These are phyloP conservation scores for grape (Vitis vinifera) DNA, from an alignment of 164 flowering plant species.

Conservation along the genomic window ASM3070453v1 NC_081810.1:17757001-17757500, in stretches of 20 bases:
- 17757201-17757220: conserved; percentile 4
- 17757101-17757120: conserved; percentile 75
- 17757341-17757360: neutral
- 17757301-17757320: conserved; percentile 91
- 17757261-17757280: conserved; percentile 94
- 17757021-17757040: no score
- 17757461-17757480: no score
- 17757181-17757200: conserved; percentile 97
- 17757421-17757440: neutral
- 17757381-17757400: neutral
- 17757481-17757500: no score
- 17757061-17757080: neutral
- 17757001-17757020: no score
- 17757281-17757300: conserved; percentile 91
- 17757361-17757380: neutral
- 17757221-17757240: conserved; percentile 2
- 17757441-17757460: neutral
- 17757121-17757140: conserved; percentile 75
- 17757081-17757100: conserved; percentile 50
- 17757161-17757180: conserved; percentile 88
- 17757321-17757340: conserved; percentile 30
- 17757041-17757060: neutral
- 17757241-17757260: conserved; percentile 2
- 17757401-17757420: neutral
- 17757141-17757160: conserved; percentile 82